Evolutionary conservation across 1,284 basidiomycete genomes (phyloP), one percentile per base, ranked within the genome.

Genomic region (Boletus subluridellus): DNA sequence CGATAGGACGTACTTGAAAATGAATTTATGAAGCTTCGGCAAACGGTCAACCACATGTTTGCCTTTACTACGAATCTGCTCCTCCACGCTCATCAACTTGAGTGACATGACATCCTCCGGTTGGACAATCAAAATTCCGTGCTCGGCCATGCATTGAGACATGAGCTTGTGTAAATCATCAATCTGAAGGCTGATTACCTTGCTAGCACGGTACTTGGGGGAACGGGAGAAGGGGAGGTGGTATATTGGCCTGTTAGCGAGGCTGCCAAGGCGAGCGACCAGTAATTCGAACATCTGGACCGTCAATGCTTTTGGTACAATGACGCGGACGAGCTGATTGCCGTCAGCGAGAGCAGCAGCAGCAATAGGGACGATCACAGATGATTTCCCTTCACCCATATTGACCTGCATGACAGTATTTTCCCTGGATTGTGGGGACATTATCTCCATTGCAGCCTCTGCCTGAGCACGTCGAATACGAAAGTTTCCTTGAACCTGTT

Each of bases 211-310:
- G 5, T 30, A 30, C 30, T 30, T 5, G 30, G 7, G 4, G 12
- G 35, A 14, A 37, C 81, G 76, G 4, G 77, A 79, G 60, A 83
- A 81, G 0, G 82, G 82, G 0, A 82, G 49, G 58, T 76, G 75
- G 52, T 77, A 82, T 1, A 84, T 66, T 0, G 76, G 78, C 15
- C 80, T 72, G 59, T 81, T 76, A 0, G 68, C 60, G 7, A 83
- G 71, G n/a, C 80, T 77, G n/a, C 73, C 66, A 8, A 84, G 62
- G 4, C 79, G 74, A 28, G 73, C 69, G 7, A 74, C 73, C 3
- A 83, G 73, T 3, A 81, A 59, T 14, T 78, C 72, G 60, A 82
- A 83, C 80, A 81, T 83, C 56, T 78, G 26, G 26, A 26, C 26
- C 26, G 26, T 77, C 0, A 8, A 37, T 6, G 35, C 35, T 37